Evolutionary conservation across 176 grass and related monocot genomes (phyloP).

Genomic region (Eleusine coracana): DNA sequence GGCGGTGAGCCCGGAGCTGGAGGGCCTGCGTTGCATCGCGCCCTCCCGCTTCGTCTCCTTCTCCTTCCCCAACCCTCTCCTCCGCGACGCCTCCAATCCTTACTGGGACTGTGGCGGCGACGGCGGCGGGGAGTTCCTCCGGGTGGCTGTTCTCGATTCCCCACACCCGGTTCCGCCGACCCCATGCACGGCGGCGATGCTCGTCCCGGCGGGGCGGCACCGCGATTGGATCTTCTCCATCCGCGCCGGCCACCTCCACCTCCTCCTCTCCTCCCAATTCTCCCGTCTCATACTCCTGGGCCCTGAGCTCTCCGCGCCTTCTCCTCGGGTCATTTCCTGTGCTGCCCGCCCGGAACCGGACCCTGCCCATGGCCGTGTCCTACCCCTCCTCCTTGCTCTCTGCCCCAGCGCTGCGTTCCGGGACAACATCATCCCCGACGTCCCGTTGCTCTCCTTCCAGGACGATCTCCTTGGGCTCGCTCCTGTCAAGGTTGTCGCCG

Average conservation of each 20-base stretch:
- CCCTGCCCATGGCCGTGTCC: conserved; percentile 41
- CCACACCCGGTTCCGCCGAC: conserved; percentile 8
- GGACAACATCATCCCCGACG: conserved; percentile 40
- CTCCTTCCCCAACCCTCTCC: conserved; percentile 68
- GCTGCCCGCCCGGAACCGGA: conserved; percentile 42
- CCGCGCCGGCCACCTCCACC: conserved; percentile 69
- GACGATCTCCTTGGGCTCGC: conserved; percentile 58
- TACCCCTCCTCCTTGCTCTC: conserved; percentile 71
- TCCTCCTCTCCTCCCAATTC: conserved; percentile 65
- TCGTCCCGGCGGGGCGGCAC: conserved; percentile 67
- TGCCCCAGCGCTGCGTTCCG: conserved; percentile 63
- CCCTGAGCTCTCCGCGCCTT: conserved; percentile 35
- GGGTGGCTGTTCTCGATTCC: conserved; percentile 74
- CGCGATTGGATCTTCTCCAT: conserved; percentile 95
- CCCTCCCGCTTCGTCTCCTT: conserved; percentile 77
- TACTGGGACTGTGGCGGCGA: conserved; percentile 5
- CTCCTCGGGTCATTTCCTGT: conserved; percentile 41
- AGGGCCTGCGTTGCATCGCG: conserved; percentile 47
- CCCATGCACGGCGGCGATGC: conserved; percentile 53
- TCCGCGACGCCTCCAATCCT: conserved; percentile 44
- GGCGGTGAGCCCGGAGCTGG: conserved; percentile 44
- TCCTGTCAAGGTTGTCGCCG: conserved; percentile 43
- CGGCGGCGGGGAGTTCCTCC: conserved; percentile 47
- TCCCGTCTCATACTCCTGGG: conserved; percentile 72
- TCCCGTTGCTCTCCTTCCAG: conserved; percentile 83